Evolutionary conservation across 768 basidiomycete genomes (phyloP), one percentile per base, ranked within the genome.

Genomic region (Pleurotus eryngii): DNA sequence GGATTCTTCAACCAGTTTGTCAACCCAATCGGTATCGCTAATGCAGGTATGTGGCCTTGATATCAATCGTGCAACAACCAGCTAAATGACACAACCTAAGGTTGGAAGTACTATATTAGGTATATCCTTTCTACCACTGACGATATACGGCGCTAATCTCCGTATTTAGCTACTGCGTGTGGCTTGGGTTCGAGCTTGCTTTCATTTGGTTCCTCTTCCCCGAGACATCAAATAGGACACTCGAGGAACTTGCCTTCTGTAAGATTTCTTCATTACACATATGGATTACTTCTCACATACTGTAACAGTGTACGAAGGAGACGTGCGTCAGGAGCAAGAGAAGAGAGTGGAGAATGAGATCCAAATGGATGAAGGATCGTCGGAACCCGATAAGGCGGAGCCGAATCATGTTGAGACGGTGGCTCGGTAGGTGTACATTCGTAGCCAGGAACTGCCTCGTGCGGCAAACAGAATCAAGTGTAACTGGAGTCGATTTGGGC

Each of bases 1-100:
- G 72, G 79, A 5, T 83, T 82, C 71, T 82, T 86, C 76, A 86
- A 86, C 64, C 82, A 83, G 61, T 86, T 83, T 66, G 82, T 85
- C 55, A 85, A 85, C 66, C 83, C 84, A 5, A 84, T 84, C 60
- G 82, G 82, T n/a, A 80, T 84, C 57, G 72, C 70, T 26, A 78
- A 81, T 51, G 73, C 79, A 35, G 80, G 76, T 72, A 42, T 11
- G 68, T 61, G 46, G 9, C 50, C 27, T 26, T 18, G 5, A 5
- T 53, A 6, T 51, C 30, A 18, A 49, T 24, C 27, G 18, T 17
- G 18, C 46, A 6, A 18, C 12, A 39, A 7, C 35, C 12, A 15
- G 5, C 46, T 53, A 17, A 18, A 27, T 43, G 20, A 46, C 20
- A 51, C 17, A 30, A 24, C 6, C 35, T 46, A 22, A 72, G 76